Evolutionary conservation across 768 basidiomycete species (phyloP), one percentile per base, ranked within the genome.

Genomic region (Pleurotus citrinopileatus): DNA sequence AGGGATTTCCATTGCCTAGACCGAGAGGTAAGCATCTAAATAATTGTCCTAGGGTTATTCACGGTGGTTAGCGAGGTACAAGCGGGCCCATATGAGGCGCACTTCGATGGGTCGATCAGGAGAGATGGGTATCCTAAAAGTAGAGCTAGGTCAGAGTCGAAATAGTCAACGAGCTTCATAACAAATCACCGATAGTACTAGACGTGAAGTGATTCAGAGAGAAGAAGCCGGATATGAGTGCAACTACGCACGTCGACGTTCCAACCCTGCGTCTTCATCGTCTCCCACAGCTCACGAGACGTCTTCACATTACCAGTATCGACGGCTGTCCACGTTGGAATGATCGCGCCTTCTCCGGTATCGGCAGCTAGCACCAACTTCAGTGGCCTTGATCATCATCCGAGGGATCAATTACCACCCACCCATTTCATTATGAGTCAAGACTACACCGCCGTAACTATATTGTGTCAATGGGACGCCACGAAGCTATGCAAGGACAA

Each of bases 351-450:
- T 52, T 87, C 84, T 3, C 89, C 89, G 47, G 76, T 76, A 48
- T 83, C 80, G 13, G 79, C 69, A 37, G 77, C 82, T 78, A 19
- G 17, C 3, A 20, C 26, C 17, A 15, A 47, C 17, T 47, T 20
- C 25, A 28, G 29, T 19, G 19, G 17, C 12, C 6, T 9, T 26
- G 20, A 27, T 4, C 22, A 34, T 9, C 7, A 13, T 10, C 17
- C 12, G 23, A 34, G 6, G 6, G 17, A 42, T n/a, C n/a, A n/a
- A n/a, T n/a, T n/a, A n/a, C n/a, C n/a, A 65, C 80, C 56, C 65
- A 89, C 88, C 85, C 56, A 93, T 75, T 76, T 98, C 95, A 62
- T 98, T 93, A 64, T 98, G 97, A 0, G 94, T 95, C 50, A 98
- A 74, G 32, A 99, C 73, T 34, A 98, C 74, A 2, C 97, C 94